phyloP scores from a whole-genome alignment of 352 stramenopile genomes.

The Phytophthora capsici region DNA sequence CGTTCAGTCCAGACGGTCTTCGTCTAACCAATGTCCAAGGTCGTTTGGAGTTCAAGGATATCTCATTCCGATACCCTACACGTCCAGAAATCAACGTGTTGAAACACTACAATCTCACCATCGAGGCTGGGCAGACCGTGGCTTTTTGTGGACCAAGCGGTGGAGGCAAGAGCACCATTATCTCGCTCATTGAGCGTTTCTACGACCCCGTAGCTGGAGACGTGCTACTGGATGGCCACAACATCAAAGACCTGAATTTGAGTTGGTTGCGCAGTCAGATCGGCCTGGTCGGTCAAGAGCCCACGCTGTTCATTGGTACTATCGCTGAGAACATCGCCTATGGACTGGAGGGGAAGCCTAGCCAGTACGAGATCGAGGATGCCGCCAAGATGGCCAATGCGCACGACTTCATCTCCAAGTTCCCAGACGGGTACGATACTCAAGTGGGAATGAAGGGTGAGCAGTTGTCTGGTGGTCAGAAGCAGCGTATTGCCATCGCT shows the following conservation, averaged over 20 bases:
- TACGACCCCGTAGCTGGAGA: conserved; percentile 62
- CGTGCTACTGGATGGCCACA: conserved; percentile 76
- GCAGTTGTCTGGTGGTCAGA: conserved; percentile 6
- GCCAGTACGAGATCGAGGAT: conserved; percentile 70
- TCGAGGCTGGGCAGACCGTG: conserved; percentile 66
- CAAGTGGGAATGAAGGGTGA: conserved; percentile 9
- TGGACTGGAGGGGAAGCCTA: conserved; percentile 39
- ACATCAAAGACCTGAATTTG: conserved; percentile 78
- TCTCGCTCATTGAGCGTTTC: conserved; percentile 61
- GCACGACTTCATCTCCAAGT: conserved; percentile 10
- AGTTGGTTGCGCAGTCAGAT: conserved; percentile 57
- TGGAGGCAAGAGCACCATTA: conserved; percentile 53
- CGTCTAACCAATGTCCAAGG: conserved; percentile 31
- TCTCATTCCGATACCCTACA: conserved; percentile 81
- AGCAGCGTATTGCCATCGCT: conserved; percentile 5
- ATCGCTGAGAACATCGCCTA: conserved; percentile 66
- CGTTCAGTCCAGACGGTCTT: conserved; percentile 36
- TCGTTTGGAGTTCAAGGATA: conserved; percentile 61
- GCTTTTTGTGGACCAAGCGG: conserved; percentile 60
- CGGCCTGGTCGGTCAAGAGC: conserved; percentile 61
- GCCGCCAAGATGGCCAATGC: conserved; percentile 89
- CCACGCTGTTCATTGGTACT: conserved; percentile 58
- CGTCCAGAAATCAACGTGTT: conserved; percentile 74
- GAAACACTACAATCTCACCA: conserved; percentile 82
- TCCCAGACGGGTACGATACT: conserved; percentile 6